These are phyloP conservation scores for Dalbergia cochinchinensis DNA, from an alignment of 306 rosid genomes.

Conservation along the genomic window DNA sequence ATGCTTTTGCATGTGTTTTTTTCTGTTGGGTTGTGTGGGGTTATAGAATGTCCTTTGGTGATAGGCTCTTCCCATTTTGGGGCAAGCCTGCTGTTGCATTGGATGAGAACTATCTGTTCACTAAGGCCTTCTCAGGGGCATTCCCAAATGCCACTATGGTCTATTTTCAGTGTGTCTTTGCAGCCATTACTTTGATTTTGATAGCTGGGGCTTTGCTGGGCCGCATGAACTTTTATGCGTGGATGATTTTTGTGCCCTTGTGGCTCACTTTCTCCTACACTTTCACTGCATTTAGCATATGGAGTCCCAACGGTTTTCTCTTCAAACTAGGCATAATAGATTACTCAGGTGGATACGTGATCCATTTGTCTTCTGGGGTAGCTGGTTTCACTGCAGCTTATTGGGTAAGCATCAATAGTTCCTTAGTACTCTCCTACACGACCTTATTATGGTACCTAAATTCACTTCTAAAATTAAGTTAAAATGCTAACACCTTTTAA, in stretches of 20 bases:
- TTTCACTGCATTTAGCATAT: slow-evolving; percentile 57
- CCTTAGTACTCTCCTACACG: too few species aligned
- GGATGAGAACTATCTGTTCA: slow-evolving; percentile 44
- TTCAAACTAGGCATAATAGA: slow-evolving; percentile 48
- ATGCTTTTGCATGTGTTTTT: slow-evolving; percentile 60
- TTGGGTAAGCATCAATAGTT: slow-evolving; percentile 44
- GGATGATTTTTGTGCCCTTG: slow-evolving; percentile 65
- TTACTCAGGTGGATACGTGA: slow-evolving; percentile 60
- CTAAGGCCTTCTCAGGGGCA: slow-evolving; percentile 28
- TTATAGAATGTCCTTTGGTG: slow-evolving; percentile 58
- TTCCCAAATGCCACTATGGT: slow-evolving; percentile 60
- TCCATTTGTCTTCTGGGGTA: slow-evolving; percentile 64
- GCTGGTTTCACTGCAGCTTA: slow-evolving; percentile 67
- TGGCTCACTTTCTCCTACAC: slow-evolving; percentile 64
- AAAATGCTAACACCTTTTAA: too few species aligned
- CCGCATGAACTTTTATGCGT: slow-evolving; percentile 61
- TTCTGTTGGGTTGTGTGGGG: slow-evolving; percentile 61
- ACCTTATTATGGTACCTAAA: too few species aligned
- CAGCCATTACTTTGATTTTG: slow-evolving; percentile 59
- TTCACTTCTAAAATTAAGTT: too few species aligned
- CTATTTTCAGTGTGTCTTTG: slow-evolving; percentile 58
- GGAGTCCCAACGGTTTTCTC: slow-evolving; percentile 52
- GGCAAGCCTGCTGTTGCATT: slow-evolving; percentile 49
- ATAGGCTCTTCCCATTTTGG: slow-evolving; percentile 49
- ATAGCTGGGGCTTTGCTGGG: slow-evolving; percentile 63